phyloP scores from a whole-genome alignment of 495 filamentous ascomycete species.

The Penicillium steckii region DNA sequence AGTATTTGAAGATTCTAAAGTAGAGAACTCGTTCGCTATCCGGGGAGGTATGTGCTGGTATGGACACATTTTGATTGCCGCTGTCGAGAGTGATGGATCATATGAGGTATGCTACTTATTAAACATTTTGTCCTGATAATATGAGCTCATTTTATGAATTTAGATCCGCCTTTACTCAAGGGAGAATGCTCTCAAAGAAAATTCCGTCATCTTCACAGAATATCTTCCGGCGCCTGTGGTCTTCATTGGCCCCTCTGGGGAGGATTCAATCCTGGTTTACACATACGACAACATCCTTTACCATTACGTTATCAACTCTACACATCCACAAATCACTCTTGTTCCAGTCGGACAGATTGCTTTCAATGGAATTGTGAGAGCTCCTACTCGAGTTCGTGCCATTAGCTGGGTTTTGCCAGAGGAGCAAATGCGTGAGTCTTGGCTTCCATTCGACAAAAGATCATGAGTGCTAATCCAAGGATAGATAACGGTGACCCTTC shows the following conservation, averaged over 20 bases:
- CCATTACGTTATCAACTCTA: conserved; percentile 82
- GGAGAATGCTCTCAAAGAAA: conserved; percentile 74
- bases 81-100: conserved; percentile 79
- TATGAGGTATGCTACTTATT: conserved; percentile 60
- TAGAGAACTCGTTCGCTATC: conserved; percentile 88
- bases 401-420: conserved; percentile 96
- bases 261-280: conserved; percentile 93
- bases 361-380: conserved; percentile 92
- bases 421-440: conserved; percentile 71
- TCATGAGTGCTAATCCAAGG: conserved; percentile 18
- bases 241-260: conserved; percentile 80
- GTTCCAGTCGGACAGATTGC: conserved; percentile 94
- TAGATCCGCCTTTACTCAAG: conserved; percentile 87
- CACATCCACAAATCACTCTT: conserved; percentile 68
- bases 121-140: background rate
- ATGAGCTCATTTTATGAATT: conserved; percentile 6
- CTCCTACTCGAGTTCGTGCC: conserved; percentile 86
- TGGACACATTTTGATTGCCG: conserved; percentile 90
- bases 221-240: conserved; percentile 81
- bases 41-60: conserved; percentile 98
- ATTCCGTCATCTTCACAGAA: conserved; percentile 69
- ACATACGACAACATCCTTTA: conserved; percentile 92
- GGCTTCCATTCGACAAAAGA: background rate
- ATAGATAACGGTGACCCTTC: conserved; percentile 85
- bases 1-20: conserved; percentile 75